A percentile compares a stretch with the other conserved stretches of the same genome.
These are phyloP conservation scores for Fragaria vesca DNA, from an alignment of 306 rosid genomes.

Conservation along the genomic window DNA sequence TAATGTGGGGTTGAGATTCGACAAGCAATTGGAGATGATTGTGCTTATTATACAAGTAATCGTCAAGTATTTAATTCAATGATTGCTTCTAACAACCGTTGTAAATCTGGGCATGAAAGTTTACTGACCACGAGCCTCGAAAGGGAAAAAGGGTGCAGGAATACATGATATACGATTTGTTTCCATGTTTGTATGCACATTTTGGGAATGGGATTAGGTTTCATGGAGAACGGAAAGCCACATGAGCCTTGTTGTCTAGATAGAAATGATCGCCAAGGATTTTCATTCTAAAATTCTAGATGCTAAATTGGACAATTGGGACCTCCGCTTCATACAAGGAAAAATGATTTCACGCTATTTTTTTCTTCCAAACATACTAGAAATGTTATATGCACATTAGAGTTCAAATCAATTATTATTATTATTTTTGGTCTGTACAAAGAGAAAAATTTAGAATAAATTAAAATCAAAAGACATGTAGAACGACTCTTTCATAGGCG, in stretches of 20 bases:
- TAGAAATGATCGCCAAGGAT: too few relatives aligned
- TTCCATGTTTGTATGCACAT: background rate
- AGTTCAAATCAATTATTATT: too few relatives aligned
- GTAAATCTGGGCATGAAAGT: background rate
- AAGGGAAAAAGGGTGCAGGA: background rate
- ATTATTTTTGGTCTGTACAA: too few relatives aligned
- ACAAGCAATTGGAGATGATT: background rate
- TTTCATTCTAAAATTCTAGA: too few relatives aligned
- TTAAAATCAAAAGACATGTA: too few relatives aligned
- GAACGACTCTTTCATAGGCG: too few relatives aligned
- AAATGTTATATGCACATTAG: too few relatives aligned
- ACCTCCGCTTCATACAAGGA: too few relatives aligned
- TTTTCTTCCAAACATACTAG: too few relatives aligned
- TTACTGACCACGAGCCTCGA: background rate
- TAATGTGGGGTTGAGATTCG: background rate
- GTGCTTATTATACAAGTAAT: background rate
- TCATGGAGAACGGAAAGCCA: background rate
- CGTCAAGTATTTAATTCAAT: background rate
- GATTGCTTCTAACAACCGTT: background rate
- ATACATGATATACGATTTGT: background rate
- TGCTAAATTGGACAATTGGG: too few relatives aligned
- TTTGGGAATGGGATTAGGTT: background rate
- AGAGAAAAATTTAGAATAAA: too few relatives aligned
- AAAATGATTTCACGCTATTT: too few relatives aligned
- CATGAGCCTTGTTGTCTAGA: background rate